Evolutionary conservation across 345 rosid species (phyloP).

Genomic region (Eucalyptus marginata): DNA sequence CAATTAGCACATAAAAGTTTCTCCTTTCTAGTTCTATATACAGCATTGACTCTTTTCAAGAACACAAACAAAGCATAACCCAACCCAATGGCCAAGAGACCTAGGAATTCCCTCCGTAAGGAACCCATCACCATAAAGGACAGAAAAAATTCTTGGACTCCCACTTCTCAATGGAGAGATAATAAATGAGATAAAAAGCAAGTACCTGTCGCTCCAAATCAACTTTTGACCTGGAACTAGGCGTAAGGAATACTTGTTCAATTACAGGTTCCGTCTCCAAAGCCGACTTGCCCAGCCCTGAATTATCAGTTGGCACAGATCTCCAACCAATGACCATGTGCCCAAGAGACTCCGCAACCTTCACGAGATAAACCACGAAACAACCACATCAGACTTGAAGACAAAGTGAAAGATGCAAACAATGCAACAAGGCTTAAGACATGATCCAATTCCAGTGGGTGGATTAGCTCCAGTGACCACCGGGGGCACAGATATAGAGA

Average conservation of each 20-base stretch:
- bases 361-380: background rate
- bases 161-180: background rate
- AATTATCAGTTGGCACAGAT: conserved; percentile 75
- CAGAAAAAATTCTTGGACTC: background rate
- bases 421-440: background rate
- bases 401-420: background rate
- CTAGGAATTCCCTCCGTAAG: background rate
- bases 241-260: conserved; percentile 91
- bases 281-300: conserved; percentile 78
- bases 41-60: background rate
- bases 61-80: background rate
- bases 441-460: background rate
- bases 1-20: background rate
- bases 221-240: conserved; percentile 51
- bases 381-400: background rate
- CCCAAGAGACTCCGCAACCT: conserved; percentile 98
- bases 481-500: background rate
- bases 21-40: background rate
- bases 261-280: conserved; percentile 84
- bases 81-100: background rate
- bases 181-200: background rate
- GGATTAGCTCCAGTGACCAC: background rate
- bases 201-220: conserved; percentile 91
- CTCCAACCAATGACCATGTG: conserved; percentile 96
- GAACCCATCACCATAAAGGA: background rate